Evolutionary conservation across 208 protist species (phyloP), one percentile per base, ranked within the genome.

Genomic region (Crithidia acanthocephali): DNA sequence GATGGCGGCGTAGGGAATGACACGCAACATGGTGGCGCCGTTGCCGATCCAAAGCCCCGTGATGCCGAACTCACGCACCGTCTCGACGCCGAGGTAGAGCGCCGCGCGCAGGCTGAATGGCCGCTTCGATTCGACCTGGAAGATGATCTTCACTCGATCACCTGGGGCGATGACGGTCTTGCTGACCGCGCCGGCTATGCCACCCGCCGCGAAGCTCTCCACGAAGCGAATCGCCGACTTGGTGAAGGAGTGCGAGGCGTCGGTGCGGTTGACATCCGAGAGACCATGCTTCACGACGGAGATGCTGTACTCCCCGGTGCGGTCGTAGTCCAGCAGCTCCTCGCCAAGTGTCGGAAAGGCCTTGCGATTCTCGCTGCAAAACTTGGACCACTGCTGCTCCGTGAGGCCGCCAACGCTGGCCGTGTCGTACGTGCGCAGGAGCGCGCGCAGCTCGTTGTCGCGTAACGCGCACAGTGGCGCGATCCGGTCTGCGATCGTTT

Each of bases 91-190:
- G 9, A 95, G 74, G 23, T 72, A 78, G 10, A 88, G 16, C 13
- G 94, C 92, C 67, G 87, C 87, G 20, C 75, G 61, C 35, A 97
- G 63, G 51, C 65, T 85, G 63, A 95, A 97, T 13, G 22, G 56
- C 25, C 86, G 83, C 2, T 50, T 55, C 6, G 86, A 86, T 42
- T 93, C 87, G 22, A 99, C 96, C 68, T 99, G 97, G 50, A 98
- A 98, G 23, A 98, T 91, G 58, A 99, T 99, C 72, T 99, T 99
- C 25, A 98, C 76, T 22, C 97, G 84, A 64, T 99, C 98, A 2
- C 91, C 87, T 16, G 98, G 98, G 2, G 96, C 87, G 47, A 98
- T 98, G 16, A 94, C 80, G 9, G 96, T 98, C 60, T 98, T 95
- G 68, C 94, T 97, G 30, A 98, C 85, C 3, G 95, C 92, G 22